A percentile compares a stretch with the other conserved stretches of the same genome.
phyloP scores from a whole-genome alignment of 2,329 filamentous ascomycete species.

The Aureobasidium lini region DNA sequence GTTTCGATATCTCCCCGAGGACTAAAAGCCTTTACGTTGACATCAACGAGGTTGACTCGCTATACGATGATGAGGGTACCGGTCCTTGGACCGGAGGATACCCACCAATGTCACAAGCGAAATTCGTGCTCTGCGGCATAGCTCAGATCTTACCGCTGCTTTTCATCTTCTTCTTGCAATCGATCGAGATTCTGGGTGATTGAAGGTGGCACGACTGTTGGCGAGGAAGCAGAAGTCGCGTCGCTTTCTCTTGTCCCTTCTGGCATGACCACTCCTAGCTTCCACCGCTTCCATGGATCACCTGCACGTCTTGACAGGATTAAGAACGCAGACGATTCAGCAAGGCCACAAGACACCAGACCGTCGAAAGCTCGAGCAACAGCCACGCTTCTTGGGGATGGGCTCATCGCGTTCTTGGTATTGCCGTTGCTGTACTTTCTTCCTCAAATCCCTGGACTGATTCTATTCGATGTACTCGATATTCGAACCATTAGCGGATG shows the following conservation, averaged over 20 bases:
- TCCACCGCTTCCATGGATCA: not conserved
- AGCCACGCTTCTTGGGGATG: not conserved
- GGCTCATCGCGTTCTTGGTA: not conserved
- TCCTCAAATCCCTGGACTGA: not conserved
- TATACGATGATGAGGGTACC: not conserved
- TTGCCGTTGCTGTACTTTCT: not conserved
- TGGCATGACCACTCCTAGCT: not conserved
- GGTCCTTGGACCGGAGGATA: not conserved
- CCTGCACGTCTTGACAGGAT: not conserved
- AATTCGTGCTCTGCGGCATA: not conserved
- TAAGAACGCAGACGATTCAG: not conserved
- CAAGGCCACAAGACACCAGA: not conserved
- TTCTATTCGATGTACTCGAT: slow-evolving; percentile 2
- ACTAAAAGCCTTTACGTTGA: not conserved
- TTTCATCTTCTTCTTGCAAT: slow-evolving; percentile 1
- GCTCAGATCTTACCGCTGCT: not conserved
- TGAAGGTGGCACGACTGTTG: not conserved
- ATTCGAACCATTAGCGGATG: not conserved
- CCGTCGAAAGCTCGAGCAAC: not conserved
- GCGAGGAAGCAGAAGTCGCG: not conserved
- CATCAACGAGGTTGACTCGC: not conserved
- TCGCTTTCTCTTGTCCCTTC: not conserved
- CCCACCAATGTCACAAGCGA: not conserved
- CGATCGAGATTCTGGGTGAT: not conserved
- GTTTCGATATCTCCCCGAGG: not conserved